Percentiles rank a stretch among this genome's conserved stretches.
phyloP scores from a whole-genome alignment of 345 rosid genomes.

The Clausena lansium region DNA sequence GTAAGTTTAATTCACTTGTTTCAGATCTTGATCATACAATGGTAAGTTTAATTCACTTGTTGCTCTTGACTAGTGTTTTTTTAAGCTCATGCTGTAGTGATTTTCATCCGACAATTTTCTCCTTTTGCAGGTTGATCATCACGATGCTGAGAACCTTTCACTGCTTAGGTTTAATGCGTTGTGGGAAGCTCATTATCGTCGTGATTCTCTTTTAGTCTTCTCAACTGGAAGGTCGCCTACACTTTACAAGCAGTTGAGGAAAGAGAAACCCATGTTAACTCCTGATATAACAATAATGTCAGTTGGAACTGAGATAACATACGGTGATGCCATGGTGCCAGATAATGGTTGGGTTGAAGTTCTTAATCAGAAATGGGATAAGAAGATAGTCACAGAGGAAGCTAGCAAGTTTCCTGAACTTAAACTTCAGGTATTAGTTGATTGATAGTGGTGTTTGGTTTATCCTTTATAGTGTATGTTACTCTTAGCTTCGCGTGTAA shows the following conservation, averaged over 20 bases:
- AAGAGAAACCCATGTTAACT: conserved; percentile 85
- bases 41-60: conserved; percentile 40
- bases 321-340: conserved; percentile 78
- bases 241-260: conserved; percentile 65
- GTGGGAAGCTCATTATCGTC: conserved; percentile 82
- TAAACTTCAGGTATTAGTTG: conserved; percentile 70
- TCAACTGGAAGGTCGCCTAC: conserved; percentile 97
- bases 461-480: not conserved
- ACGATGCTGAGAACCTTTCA: conserved; percentile 77
- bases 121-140: conserved; percentile 81
- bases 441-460: conserved; percentile 1
- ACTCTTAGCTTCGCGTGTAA: not conserved
- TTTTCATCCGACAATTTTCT: conserved; percentile 11
- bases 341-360: conserved; percentile 91
- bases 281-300: conserved; percentile 97
- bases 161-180: conserved; percentile 82
- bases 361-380: conserved; percentile 84
- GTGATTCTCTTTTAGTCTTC: conserved; percentile 83
- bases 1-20: conserved; percentile 33
- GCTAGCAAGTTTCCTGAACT: conserved; percentile 77
- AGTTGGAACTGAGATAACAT: conserved; percentile 98
- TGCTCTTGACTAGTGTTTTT: conserved; percentile 14
- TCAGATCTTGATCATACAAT: conserved; percentile 59
- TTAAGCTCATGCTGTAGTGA: not conserved
- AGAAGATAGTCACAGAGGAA: conserved; percentile 67